Evolutionary conservation across 2,329 filamentous ascomycete species (phyloP).

Genomic region (Ophiobolus disseminans): DNA sequence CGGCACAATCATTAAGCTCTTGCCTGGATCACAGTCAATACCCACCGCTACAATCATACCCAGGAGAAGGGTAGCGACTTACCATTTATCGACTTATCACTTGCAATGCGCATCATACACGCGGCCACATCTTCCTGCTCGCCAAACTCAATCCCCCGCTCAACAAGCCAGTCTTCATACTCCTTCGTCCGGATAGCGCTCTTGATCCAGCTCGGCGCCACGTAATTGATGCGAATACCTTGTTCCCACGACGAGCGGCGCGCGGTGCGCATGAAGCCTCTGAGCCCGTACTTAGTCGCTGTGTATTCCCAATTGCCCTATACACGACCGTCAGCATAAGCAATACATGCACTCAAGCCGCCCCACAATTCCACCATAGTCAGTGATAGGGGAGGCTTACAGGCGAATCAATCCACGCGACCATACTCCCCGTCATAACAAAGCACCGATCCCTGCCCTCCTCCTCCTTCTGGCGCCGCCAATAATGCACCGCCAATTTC

Average conservation of each 20-base stretch:
- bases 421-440: conserved; percentile 26
- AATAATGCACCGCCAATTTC: conserved; percentile 29
- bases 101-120: conserved; percentile 45
- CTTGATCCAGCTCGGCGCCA: conserved; percentile 30
- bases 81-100: conserved; percentile 29
- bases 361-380: too few relatives aligned
- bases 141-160: conserved; percentile 51
- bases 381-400: too few relatives aligned
- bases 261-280: conserved; percentile 23
- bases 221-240: conserved; percentile 26
- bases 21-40: conserved; percentile 30
- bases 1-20: conserved; percentile 53
- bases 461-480: conserved; percentile 23
- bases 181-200: conserved; percentile 43
- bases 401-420: conserved; percentile 25
- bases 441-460: conserved; percentile 23
- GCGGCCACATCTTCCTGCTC: conserved; percentile 40
- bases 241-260: conserved; percentile 22
- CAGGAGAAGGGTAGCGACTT: not conserved
- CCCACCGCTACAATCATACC: not conserved
- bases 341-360: too few relatives aligned
- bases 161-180: conserved; percentile 52
- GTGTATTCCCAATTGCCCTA: conserved; percentile 50
- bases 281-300: conserved; percentile 37
- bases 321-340: not conserved